Evolutionary conservation across 2,329 filamentous ascomycete genomes (phyloP), one percentile per base, ranked within the genome.

Genomic region (Trichoderma sp.): DNA sequence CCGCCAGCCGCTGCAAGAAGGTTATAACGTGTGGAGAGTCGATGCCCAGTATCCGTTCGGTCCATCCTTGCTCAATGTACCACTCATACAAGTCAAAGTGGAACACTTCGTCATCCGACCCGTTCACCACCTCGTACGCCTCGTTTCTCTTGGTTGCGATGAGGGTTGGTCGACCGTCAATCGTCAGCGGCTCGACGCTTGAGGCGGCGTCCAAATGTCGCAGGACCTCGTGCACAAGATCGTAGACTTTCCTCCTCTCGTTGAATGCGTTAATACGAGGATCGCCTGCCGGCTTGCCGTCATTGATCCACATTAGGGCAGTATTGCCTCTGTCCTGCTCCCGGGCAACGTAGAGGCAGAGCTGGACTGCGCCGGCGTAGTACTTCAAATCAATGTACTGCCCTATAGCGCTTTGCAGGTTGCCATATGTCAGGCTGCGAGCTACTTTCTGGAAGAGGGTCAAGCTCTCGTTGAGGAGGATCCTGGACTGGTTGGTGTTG

Each of bases 61-160:
- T 91, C 89, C 92, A 94, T 19, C 91, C 90, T 76, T 94, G 90
- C 64, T 86, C 81, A 72, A 98, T 89, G 78, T 99, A 99, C 94
- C 95, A 99, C 74, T 97, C 94, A 77, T 97, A 99, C n/a, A 99
- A 84, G 74, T 92, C 93, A 70, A 92, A 96, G 77, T 98, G 91
- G 82, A 99, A 99, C 5, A 97, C 92, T 75, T 97, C 92, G 72
- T 99, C 95, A 15, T 90, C 87, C 0, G 94, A 97, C 68, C 86
- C 87, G 75, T 96, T 92, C 73, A 99, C 93, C 2, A 97, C 92
- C 53, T 90, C 87, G 79, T 98, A 97, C 0, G 95, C 94, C 80
- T 99, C 94, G 59, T 88, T 87, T 71, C 92, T 87, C 78, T 95
- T 93, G 56, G 90, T 94, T 2, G 90, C 89, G 22, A 92, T 87